Percentiles rank a stretch among this genome's conserved stretches.
Evolutionary conservation across 345 rosid genomes (phyloP).

Genomic region (Populus alba): DNA sequence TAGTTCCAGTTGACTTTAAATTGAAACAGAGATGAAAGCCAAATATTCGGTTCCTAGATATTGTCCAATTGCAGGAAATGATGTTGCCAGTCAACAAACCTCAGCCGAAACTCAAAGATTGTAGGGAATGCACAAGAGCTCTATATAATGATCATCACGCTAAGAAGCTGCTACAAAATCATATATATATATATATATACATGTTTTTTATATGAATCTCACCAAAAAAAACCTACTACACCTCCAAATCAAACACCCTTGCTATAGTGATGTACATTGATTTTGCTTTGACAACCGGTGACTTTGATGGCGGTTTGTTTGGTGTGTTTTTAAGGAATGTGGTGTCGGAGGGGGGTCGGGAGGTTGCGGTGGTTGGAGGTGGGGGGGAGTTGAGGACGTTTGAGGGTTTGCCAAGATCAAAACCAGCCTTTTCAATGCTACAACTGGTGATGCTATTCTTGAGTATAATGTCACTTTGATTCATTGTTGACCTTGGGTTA

Average conservation of each 20-base stretch:
- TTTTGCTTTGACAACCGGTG: slow-evolving; percentile 8
- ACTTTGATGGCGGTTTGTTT: slow-evolving; percentile 24
- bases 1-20: too few relatives aligned
- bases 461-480: slow-evolving; percentile 58
- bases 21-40: too few relatives aligned
- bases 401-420: slow-evolving; percentile 15
- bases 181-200: background rate
- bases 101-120: background rate
- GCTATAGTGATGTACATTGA: background rate
- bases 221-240: too few relatives aligned
- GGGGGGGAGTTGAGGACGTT: slow-evolving; percentile 24
- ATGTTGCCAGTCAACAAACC: background rate
- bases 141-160: slow-evolving; percentile 3
- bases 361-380: slow-evolving; percentile 33
- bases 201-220: too few relatives aligned
- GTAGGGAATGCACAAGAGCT: slow-evolving; percentile 22
- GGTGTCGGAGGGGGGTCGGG: slow-evolving; percentile 10
- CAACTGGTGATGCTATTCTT: slow-evolving; percentile 50
- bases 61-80: too few relatives aligned
- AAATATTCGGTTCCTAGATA: too few relatives aligned
- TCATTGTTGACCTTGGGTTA: slow-evolving; percentile 9
- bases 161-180: background rate
- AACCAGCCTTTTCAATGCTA: slow-evolving; percentile 9
- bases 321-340: slow-evolving; percentile 20
- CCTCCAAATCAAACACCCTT: too few relatives aligned